Percentiles rank a stretch among this genome's conserved stretches.
Evolutionary conservation across 2,329 filamentous ascomycete genomes (phyloP).

Genomic region (Sporothrix schenckii): DNA sequence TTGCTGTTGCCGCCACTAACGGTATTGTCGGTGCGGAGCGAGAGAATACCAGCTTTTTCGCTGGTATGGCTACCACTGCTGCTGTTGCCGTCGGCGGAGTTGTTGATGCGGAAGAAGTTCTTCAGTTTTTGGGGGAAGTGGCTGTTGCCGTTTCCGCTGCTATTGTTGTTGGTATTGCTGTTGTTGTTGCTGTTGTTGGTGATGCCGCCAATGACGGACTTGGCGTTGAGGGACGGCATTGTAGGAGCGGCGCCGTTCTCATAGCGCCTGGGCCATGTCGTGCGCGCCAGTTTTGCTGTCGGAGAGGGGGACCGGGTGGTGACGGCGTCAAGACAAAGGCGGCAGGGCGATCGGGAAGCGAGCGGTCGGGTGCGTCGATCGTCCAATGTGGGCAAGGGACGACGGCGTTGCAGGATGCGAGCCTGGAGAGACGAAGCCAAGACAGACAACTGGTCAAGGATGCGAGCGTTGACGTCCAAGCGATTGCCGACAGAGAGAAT

Average conservation of each 20-base stretch:
- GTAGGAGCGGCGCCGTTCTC: slow-evolving; percentile 36
- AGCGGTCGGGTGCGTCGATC: background rate
- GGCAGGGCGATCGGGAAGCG: background rate
- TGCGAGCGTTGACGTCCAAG: background rate
- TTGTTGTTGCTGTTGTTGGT: slow-evolving; percentile 55
- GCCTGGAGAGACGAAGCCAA: background rate
- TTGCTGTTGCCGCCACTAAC: slow-evolving; percentile 30
- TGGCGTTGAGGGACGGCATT: slow-evolving; percentile 52
- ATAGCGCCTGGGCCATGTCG: slow-evolving; percentile 38
- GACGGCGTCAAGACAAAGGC: background rate
- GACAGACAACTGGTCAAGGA: slow-evolving; percentile 1
- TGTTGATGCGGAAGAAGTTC: slow-evolving; percentile 72
- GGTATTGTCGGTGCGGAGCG: slow-evolving; percentile 25
- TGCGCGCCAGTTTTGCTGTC: slow-evolving; percentile 33
- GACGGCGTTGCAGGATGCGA: slow-evolving; percentile 8
- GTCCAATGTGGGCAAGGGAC: background rate
- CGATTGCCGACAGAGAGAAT: background rate
- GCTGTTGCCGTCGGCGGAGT: slow-evolving; percentile 42
- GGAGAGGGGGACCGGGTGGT: background rate
- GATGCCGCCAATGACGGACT: slow-evolving; percentile 56
- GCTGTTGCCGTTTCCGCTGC: slow-evolving; percentile 55
- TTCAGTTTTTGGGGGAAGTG: slow-evolving; percentile 70
- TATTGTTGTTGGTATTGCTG: slow-evolving; percentile 30
- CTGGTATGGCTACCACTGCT: slow-evolving; percentile 45
- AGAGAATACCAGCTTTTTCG: slow-evolving; percentile 36